Conservation (phyloP, 129 eudicot species). For the Heracleum sosnowskyi region DNA sequence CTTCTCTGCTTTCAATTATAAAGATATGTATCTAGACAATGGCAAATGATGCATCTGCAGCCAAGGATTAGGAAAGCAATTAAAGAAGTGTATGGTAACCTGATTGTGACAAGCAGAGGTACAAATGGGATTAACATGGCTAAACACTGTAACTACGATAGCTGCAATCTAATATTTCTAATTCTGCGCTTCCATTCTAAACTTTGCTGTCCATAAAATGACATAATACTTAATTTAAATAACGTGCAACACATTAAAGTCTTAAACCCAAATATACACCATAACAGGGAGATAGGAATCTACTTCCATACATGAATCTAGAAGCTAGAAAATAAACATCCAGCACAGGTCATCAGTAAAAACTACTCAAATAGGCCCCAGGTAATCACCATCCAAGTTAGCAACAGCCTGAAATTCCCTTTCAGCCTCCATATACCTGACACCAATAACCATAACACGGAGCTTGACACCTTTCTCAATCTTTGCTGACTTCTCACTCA, state of each 20-base stretch:
- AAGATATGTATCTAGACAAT: neutral
- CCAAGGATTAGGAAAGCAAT: neutral
- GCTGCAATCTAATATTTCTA: neutral
- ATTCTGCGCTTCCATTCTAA: neutral
- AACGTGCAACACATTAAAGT: neutral
- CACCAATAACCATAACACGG: constrained; percentile 45
- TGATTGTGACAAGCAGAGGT: neutral
- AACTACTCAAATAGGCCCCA: constrained; percentile 48
- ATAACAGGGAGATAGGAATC: neutral
- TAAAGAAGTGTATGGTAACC: neutral
- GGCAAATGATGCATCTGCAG: neutral
- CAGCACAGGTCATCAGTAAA: neutral
- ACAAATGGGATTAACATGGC: neutral
- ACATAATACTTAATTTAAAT: neutral
- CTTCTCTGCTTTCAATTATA: neutral
- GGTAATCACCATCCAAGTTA: constrained; percentile 51
- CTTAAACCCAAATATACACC: neutral
- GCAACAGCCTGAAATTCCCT: constrained; percentile 62
- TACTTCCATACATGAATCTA: neutral
- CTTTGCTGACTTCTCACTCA: constrained; percentile 37
- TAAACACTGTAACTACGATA: neutral
- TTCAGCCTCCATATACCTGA: constrained; percentile 54
- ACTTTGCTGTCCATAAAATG: neutral
- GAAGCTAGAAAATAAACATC: neutral
- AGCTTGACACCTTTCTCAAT: constrained; percentile 53